Evolutionary conservation across 768 basidiomycete genomes (phyloP).

Genomic region (Collybiopsis confluens): DNA sequence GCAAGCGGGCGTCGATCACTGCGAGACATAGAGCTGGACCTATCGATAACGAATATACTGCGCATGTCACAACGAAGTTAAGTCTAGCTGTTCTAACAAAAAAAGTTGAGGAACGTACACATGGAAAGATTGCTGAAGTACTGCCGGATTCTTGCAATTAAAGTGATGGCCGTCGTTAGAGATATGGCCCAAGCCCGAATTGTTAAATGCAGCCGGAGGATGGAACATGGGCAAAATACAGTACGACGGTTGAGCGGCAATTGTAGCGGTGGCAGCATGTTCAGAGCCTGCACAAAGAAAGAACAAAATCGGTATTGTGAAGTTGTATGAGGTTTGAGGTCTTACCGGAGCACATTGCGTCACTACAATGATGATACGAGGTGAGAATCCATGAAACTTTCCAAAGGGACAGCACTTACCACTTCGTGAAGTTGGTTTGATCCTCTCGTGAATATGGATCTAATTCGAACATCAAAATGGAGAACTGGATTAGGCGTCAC

Average conservation of each 20-base stretch:
- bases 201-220: conserved; percentile 22
- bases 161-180: conserved; percentile 57
- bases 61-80: neutral
- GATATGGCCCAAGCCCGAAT: conserved; percentile 38
- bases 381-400: neutral
- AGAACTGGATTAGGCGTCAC: neutral
- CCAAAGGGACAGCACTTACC: conserved; percentile 27
- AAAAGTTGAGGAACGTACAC: conserved; percentile 40
- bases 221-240: conserved; percentile 56
- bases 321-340: no score
- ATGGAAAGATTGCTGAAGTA: conserved; percentile 53
- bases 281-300: conserved; percentile 50
- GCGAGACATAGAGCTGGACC: conserved; percentile 47
- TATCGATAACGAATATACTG: conserved; percentile 54
- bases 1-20: conserved; percentile 41
- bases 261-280: conserved; percentile 34
- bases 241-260: conserved; percentile 44
- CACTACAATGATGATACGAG: conserved; percentile 23
- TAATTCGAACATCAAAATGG: conserved; percentile 11
- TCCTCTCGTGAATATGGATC: conserved; percentile 63
- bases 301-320: neutral
- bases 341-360: conserved; percentile 48
- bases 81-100: neutral
- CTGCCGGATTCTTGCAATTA: conserved; percentile 47
- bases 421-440: conserved; percentile 47